Evolutionary conservation across 2,329 filamentous ascomycete species (phyloP).

Genomic region (Colletotrichum cuscutae): DNA sequence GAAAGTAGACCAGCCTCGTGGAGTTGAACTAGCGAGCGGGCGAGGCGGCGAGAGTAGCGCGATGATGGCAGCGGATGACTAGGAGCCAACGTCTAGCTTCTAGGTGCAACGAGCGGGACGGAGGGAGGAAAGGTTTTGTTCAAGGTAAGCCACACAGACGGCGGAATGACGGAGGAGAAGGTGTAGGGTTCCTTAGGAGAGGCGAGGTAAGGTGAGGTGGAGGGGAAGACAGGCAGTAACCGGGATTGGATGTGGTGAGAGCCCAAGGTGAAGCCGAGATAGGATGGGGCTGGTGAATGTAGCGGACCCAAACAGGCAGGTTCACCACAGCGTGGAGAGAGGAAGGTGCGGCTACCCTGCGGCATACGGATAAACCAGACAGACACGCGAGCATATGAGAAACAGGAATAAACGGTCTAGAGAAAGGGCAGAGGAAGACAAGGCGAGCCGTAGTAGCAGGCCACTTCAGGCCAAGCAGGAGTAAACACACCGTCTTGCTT

Average conservation of each 20-base stretch:
- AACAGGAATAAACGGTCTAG: background rate
- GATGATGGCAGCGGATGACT: background rate
- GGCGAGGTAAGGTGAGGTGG: background rate
- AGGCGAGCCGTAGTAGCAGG: no score
- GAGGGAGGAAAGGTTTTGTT: background rate
- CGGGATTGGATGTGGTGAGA: background rate
- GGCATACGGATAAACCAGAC: background rate
- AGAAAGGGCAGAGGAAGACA: background rate
- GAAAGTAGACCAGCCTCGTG: conserved; percentile 2
- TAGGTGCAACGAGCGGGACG: background rate
- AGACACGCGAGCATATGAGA: no score
- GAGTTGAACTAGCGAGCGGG: conserved; percentile 7
- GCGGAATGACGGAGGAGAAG: background rate
- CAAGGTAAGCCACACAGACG: conserved; percentile 13
- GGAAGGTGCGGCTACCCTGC: background rate
- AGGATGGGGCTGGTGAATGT: conserved; percentile 3
- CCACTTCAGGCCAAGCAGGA: no score
- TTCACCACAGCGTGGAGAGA: background rate
- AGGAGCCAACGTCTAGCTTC: conserved; percentile 2
- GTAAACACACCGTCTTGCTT: background rate
- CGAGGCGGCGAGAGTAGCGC: background rate
- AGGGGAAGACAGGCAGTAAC: conserved; percentile 2
- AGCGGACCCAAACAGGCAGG: background rate
- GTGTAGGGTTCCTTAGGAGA: background rate
- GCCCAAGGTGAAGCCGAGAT: background rate